Evolutionary conservation across 169 alveolate genomes (phyloP), one percentile per base, ranked within the genome.

Genomic region (Cryptosporidium sp.): DNA sequence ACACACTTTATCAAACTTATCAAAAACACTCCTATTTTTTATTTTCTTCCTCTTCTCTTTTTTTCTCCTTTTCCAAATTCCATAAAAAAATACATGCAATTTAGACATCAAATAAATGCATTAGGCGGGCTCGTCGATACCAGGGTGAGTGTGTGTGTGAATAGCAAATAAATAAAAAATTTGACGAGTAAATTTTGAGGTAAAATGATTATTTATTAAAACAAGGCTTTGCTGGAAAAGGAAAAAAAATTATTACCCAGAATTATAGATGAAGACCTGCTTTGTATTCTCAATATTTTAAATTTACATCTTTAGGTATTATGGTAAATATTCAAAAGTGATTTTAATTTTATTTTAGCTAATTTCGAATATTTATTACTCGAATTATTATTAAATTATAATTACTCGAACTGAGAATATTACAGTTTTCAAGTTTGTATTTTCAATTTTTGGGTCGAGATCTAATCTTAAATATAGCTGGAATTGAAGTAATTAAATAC

Each of bases 51-150:
- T 7, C 29, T 21, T 33, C 8, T 9, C 48, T 73, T 1, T 53
- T 18, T 60, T 39, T 14, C 16, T 26, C 33, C 37, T 31, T 73
- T 21, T 39, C 12, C 23, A 31, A 23, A 29, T 42, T 48, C 31
- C 35, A 73, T 53, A 12, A 31, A 52, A 60, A 2, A 73, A 5
- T 73, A 60, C 86, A 73, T 73, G 86, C 35, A 73, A 48, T 26
- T 60, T 73, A 73, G 67, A 72, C 69, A 48, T 23, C 18, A 37
- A 73, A n/a, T 12, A 31, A 73, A 73, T 73, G 86, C 86, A 73
- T 73, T 56, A 73, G 70, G 86, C 86, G 86, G 86, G 86, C 71
- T 37, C 51, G 45, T 26, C 86, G 86, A 60, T 73, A 73, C 86
- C 86, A 73, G 84, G 37, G 84, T 69, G 84, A 26, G 84, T 69